Evolutionary conservation across 1,139 yeast species (phyloP).

Genomic region (Pichia sp.): DNA sequence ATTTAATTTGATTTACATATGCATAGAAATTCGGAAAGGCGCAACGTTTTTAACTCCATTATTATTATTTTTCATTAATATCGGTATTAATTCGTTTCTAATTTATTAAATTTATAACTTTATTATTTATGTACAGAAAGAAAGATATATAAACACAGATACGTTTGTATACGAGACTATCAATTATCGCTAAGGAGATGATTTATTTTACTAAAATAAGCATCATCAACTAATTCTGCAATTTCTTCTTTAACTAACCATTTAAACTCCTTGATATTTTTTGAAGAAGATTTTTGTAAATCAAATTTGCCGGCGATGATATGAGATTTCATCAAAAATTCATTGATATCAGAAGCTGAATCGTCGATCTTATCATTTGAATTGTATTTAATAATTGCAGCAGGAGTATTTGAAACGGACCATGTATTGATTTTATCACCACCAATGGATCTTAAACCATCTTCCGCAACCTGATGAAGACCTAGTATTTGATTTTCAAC

Average conservation of each 20-base stretch:
- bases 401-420: slow-evolving; percentile 85
- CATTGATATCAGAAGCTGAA: slow-evolving; percentile 31
- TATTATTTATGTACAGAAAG: slow-evolving; percentile 4
- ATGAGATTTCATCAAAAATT: slow-evolving; percentile 79
- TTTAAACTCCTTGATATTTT: slow-evolving; percentile 41
- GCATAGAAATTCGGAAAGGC: neutral
- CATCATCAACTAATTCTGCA: slow-evolving; percentile 43
- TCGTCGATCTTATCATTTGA: slow-evolving; percentile 16
- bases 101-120: neutral
- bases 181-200: slow-evolving; percentile 17
- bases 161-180: neutral
- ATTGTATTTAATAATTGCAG: slow-evolving; percentile 50
- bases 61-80: too few relatives aligned
- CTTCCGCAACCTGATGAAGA: slow-evolving; percentile 68
- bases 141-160: neutral
- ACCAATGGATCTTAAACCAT: slow-evolving; percentile 64
- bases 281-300: slow-evolving; percentile 34
- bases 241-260: slow-evolving; percentile 89
- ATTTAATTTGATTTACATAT: too few relatives aligned
- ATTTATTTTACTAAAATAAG: slow-evolving; percentile 41
- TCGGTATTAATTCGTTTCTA: neutral
- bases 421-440: slow-evolving; percentile 77
- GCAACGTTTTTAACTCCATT: neutral
- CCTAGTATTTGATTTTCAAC: slow-evolving; percentile 36
- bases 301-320: slow-evolving; percentile 80